A percentile compares a stretch with the other conserved stretches of the same genome.
phyloP scores from a whole-genome alignment of 768 basidiomycete genomes.

The Hypsizygus marmoreus region DNA sequence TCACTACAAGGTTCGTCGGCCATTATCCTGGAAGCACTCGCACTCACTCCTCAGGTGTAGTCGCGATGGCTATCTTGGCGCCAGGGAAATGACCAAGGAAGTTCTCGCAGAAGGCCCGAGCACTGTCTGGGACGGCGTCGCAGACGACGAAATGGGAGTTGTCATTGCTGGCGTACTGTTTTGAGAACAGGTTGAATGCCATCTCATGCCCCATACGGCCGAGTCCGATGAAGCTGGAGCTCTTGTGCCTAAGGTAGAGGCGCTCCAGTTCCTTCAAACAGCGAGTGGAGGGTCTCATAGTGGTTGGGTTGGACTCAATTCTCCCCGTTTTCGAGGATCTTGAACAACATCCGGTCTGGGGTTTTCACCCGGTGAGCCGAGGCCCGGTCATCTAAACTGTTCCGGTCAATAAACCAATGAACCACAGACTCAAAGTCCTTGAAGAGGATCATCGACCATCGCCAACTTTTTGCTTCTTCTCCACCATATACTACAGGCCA shows the following conservation, averaged over 20 bases:
- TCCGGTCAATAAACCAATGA: too few species aligned
- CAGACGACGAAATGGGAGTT: conserved; percentile 74
- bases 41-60: conserved; percentile 75
- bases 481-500: too few species aligned
- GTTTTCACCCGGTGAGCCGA: too few species aligned
- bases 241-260: conserved; percentile 41
- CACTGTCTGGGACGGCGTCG: conserved; percentile 66
- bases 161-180: conserved; percentile 54
- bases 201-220: conserved; percentile 90
- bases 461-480: too few species aligned
- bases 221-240: conserved; percentile 81
- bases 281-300: conserved; percentile 55
- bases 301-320: conserved; percentile 6
- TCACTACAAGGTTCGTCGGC: conserved; percentile 15
- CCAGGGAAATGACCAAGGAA: conserved; percentile 61
- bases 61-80: conserved; percentile 57
- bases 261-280: conserved; percentile 41
- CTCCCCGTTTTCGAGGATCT: too few species aligned
- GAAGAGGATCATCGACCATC: too few species aligned
- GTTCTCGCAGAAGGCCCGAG: conserved; percentile 54
- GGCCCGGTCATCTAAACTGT: too few species aligned
- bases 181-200: conserved; percentile 82
- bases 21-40: conserved; percentile 13
- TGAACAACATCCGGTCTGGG: conserved; percentile 11
- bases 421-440: too few species aligned